Conservation (phyloP, 805 yeast species). For the Hagleromyces aurorensis region DNA sequence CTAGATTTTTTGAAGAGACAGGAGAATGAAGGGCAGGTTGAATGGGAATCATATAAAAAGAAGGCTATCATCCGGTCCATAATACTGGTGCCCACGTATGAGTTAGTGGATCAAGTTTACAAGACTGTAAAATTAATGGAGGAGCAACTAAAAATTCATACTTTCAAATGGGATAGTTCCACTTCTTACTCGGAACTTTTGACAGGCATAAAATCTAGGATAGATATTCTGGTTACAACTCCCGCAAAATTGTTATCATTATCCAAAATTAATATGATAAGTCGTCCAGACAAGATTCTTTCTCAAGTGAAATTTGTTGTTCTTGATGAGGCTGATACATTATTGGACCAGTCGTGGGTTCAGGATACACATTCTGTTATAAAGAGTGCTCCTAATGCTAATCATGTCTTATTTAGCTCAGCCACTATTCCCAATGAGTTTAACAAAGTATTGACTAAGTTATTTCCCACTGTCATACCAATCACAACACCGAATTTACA, state of each 20-base stretch:
- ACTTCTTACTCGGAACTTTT: conserved; percentile 47
- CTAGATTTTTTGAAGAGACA: conserved; percentile 59
- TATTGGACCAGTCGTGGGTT: conserved; percentile 75
- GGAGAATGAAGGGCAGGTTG: conserved; percentile 34
- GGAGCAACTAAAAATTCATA: conserved; percentile 34
- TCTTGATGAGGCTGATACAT: conserved; percentile 90
- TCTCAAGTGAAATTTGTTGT: conserved; percentile 53
- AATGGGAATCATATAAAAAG: conserved; percentile 29
- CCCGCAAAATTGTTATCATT: conserved; percentile 58
- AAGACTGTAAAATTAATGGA: conserved; percentile 32
- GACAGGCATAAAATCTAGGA: conserved; percentile 40
- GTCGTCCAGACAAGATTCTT: conserved; percentile 34
- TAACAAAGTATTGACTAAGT: conserved; percentile 46
- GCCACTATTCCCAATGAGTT: conserved; percentile 86
- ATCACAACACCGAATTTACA: conserved; percentile 79
- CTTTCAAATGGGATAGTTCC: conserved; percentile 56
- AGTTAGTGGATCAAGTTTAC: conserved; percentile 74
- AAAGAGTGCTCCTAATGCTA: conserved; percentile 42
- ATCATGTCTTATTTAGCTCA: conserved; percentile 67
- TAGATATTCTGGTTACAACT: conserved; percentile 79
- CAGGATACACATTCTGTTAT: conserved; percentile 54
- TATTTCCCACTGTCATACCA: conserved; percentile 59
- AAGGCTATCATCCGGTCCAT: conserved; percentile 55
- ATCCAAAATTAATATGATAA: conserved; percentile 30
- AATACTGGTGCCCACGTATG: conserved; percentile 84